Evolutionary conservation across 768 basidiomycete species (phyloP), one percentile per base, ranked within the genome.

Genomic region (Calocybe gangraenosa): DNA sequence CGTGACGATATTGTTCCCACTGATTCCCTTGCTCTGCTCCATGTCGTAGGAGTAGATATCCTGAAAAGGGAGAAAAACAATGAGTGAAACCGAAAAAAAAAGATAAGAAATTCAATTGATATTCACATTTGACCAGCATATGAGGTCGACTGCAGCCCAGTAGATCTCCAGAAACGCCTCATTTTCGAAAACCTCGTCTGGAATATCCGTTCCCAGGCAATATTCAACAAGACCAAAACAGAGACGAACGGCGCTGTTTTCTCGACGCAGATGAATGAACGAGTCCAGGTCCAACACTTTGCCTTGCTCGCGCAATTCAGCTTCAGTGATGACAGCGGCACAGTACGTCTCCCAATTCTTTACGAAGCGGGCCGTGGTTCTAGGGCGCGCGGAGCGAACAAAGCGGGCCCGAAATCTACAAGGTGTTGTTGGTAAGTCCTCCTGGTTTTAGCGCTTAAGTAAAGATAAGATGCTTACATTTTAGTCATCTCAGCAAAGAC

Each of bases 31-130:
- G 40, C 76, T 73, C 53, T 83, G 80, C 54, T 88, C 84, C 75
- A 82, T 79, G 60, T 83, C 78, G 62, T 85, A 87, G 7, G 81
- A 84, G 55, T 83, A 84, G 13, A 85, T 62, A 49, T 87, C 82
- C 83, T 84, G 54, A 36, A 39, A 50, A 44, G 14, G 20, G 18
- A n/a, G n/a, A n/a, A n/a, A n/a, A 38, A 36, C 40, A 54, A 33
- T 31, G 18, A 5, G 21, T 14, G 15, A 14, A 37, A 30, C 44
- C 30, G n/a, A 18, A 30, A 32, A 42, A n/a, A n/a, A n/a, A n/a
- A n/a, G n/a, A 28, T 13, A 31, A 22, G 17, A 18, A n/a, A 38
- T 30, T 44, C 19, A 13, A 21, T 15, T 18, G 35, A 37, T 17
- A 63, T 76, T 61, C 49, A 85, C 84, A 59, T 87, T 87, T 17